A percentile compares a stretch with the other conserved stretches of the same genome.
phyloP scores from a whole-genome alignment of 805 yeast species.

The Starmerella sp. region DNA sequence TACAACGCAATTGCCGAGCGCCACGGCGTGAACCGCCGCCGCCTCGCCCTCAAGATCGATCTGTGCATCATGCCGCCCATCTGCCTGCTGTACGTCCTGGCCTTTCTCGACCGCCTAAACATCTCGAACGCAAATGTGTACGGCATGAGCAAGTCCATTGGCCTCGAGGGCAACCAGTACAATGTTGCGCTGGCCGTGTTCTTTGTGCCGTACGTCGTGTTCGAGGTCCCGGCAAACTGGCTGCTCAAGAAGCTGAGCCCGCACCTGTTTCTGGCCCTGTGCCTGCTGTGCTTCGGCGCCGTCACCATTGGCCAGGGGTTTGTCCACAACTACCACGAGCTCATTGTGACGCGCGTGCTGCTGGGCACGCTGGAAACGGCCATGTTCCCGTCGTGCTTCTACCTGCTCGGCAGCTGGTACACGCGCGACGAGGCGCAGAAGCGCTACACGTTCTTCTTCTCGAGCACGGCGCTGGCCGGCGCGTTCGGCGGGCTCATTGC shows the following conservation, averaged over 20 bases:
- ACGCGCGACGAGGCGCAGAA: constrained; percentile 54
- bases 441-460: constrained; percentile 56
- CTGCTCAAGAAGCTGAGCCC: constrained; percentile 48
- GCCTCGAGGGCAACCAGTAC: constrained; percentile 47
- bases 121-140: constrained; percentile 70
- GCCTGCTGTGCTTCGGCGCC: constrained; percentile 52
- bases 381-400: constrained; percentile 65
- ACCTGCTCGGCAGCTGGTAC: constrained; percentile 43
- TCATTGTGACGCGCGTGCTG: constrained; percentile 54
- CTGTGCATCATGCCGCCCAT: constrained; percentile 65
- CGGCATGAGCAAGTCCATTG: constrained; percentile 47
- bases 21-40: constrained; percentile 44
- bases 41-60: constrained; percentile 54
- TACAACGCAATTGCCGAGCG: background rate
- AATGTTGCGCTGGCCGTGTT: constrained; percentile 56
- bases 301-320: constrained; percentile 58
- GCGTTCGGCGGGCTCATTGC: constrained; percentile 71
- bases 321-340: constrained; percentile 45
- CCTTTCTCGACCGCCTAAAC: constrained; percentile 72
- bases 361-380: constrained; percentile 62
- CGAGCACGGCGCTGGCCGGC: constrained; percentile 65
- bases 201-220: constrained; percentile 55
- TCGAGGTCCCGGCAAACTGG: constrained; percentile 56
- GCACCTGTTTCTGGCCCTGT: constrained; percentile 47
- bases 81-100: constrained; percentile 58